A percentile compares a stretch with the other conserved stretches of the same genome.
Conservation (phyloP, 1,284 basidiomycete genomes). For the Heterobasidion annosum region DNA sequence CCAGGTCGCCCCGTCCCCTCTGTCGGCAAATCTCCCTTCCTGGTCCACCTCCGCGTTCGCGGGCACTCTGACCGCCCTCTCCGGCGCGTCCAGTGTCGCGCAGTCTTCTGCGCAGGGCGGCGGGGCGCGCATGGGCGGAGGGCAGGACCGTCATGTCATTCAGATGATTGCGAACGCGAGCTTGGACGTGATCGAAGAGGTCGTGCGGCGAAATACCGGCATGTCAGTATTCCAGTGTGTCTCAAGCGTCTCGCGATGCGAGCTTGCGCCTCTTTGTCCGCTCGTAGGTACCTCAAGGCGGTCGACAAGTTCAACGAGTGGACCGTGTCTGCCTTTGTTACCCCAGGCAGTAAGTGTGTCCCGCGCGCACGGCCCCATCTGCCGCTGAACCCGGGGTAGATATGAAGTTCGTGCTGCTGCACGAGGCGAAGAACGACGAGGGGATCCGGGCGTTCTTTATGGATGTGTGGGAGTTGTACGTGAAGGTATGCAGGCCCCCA, state of each 20-base stretch:
- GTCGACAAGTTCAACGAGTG: conserved; percentile 97
- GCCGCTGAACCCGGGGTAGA: conserved; percentile 37
- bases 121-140: conserved; percentile 55
- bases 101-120: conserved; percentile 52
- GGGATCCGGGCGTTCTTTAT: conserved; percentile 86
- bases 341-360: conserved; percentile 73
- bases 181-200: conserved; percentile 86
- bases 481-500: conserved; percentile 54
- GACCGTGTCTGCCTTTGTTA: conserved; percentile 91
- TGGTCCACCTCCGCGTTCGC: conserved; percentile 85
- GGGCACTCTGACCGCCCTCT: conserved; percentile 76
- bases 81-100: conserved; percentile 68
- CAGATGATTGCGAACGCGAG: conserved; percentile 96
- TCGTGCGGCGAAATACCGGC: conserved; percentile 74
- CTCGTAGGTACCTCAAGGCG: conserved; percentile 80
- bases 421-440: conserved; percentile 93
- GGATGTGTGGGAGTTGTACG: conserved; percentile 92
- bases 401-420: conserved; percentile 86
- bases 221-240: conserved; percentile 51
- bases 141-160: conserved; percentile 84
- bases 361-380: neutral
- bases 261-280: neutral
- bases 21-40: conserved; percentile 72
- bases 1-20: conserved; percentile 47
- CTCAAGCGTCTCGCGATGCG: neutral